A percentile compares a stretch with the other conserved stretches of the same genome.
Conservation (phyloP, 2,329 filamentous ascomycete genomes). For the Magnaporthiopsis poae region DNA sequence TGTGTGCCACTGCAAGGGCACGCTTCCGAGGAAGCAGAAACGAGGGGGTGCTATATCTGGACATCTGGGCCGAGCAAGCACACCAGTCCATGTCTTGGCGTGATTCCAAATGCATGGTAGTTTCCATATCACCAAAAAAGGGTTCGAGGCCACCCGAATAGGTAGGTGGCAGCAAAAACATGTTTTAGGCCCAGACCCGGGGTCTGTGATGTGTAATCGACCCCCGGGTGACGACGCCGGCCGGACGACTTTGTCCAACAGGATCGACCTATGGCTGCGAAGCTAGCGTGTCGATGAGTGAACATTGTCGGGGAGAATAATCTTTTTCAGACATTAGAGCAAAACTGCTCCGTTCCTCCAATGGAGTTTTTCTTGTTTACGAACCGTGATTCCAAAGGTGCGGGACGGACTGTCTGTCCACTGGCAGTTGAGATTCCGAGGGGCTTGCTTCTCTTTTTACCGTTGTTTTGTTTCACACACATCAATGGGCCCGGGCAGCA, state of each 20-base stretch:
- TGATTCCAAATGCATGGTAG: not conserved
- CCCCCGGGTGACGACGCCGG: not conserved
- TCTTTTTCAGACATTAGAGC: not conserved
- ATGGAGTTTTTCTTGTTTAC: not conserved
- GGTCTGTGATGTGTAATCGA: not conserved
- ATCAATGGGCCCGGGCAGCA: not conserved
- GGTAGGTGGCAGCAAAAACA: not conserved
- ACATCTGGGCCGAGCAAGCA: not conserved
- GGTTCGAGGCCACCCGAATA: not conserved
- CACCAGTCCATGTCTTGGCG: not conserved
- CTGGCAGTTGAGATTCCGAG: not conserved
- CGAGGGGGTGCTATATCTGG: not conserved
- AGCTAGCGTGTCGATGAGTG: not conserved
- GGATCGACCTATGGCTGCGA: not conserved
- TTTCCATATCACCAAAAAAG: not conserved
- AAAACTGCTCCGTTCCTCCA: not conserved
- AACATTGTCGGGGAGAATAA: not conserved
- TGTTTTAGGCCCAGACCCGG: not conserved
- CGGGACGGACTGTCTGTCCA: not conserved
- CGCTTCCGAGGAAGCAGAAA: not conserved
- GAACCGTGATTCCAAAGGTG: not conserved
- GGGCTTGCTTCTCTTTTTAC: not conserved
- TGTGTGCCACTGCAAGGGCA: not conserved
- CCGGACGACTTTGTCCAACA: not conserved
- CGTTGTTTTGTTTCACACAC: not conserved